Conservation (phyloP, 2,329 filamentous ascomycete genomes). For the Sporothrix humicola region DNA sequence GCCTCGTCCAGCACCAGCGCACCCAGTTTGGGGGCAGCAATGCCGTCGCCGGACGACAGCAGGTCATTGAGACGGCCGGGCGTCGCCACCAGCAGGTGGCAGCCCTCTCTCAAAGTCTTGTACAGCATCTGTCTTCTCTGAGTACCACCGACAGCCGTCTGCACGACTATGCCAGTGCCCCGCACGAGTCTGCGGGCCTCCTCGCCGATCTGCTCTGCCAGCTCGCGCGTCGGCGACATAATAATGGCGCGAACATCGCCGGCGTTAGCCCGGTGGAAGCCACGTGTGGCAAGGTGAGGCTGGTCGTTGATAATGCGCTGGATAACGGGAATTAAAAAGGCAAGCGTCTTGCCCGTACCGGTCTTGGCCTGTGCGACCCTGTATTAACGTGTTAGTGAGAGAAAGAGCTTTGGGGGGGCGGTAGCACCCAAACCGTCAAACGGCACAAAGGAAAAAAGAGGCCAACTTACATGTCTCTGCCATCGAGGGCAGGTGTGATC, state of each 20-base stretch:
- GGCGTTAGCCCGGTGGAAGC: conserved; percentile 48
- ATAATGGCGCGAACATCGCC: conserved; percentile 72
- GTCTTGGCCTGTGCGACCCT: conserved; percentile 94
- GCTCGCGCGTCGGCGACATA: conserved; percentile 79
- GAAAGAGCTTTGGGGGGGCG: neutral
- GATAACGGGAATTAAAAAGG: conserved; percentile 85
- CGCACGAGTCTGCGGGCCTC: conserved; percentile 74
- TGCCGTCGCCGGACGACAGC: conserved; percentile 65
- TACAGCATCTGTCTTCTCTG: conserved; percentile 72
- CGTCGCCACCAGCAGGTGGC: conserved; percentile 88
- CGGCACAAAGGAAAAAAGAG: neutral
- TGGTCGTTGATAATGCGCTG: conserved; percentile 75
- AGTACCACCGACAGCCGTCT: conserved; percentile 90
- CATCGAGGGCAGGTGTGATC: conserved; percentile 78
- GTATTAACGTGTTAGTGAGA: conserved; percentile 27
- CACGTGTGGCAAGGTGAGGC: conserved; percentile 61
- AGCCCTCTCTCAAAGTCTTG: conserved; percentile 74
- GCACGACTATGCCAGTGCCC: conserved; percentile 69
- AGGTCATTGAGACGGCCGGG: conserved; percentile 87
- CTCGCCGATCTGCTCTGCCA: conserved; percentile 78
- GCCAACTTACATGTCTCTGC: conserved; percentile 75
- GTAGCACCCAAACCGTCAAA: too few relatives aligned
- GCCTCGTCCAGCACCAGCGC: conserved; percentile 93
- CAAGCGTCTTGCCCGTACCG: conserved; percentile 94
- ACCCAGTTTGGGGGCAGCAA: conserved; percentile 79